These are phyloP conservation scores for Pseudogymnoascus sp. DNA, from an alignment of 2,329 filamentous ascomycete species.

Conservation along the genomic window DNA sequence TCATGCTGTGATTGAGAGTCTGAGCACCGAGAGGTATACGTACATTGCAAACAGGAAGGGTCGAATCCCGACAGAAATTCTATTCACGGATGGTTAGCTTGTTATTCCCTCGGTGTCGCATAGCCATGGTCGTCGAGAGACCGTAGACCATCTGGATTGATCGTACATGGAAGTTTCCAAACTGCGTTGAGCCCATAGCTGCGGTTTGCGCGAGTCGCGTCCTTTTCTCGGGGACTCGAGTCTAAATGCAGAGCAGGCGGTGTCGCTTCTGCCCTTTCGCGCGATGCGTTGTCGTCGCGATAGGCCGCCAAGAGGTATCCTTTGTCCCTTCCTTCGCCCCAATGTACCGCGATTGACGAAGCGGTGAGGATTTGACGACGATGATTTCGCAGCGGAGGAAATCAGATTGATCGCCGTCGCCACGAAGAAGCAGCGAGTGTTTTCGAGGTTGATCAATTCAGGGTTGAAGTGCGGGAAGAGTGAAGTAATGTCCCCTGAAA, in stretches of 20 bases:
- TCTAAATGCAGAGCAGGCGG: conserved; percentile 3
- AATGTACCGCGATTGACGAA: not conserved
- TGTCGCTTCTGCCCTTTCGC: conserved; percentile 4
- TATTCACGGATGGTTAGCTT: conserved; percentile 32
- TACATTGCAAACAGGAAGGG: conserved; percentile 79
- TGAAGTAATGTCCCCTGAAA: conserved; percentile 8
- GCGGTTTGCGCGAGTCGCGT: conserved; percentile 3
- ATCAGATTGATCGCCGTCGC: not conserved
- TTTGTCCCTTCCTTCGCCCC: not conserved
- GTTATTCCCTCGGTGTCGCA: not conserved
- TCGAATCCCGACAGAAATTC: conserved; percentile 80
- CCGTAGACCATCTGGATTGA: not conserved
- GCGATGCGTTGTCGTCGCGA: conserved; percentile 8
- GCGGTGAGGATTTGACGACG: not conserved
- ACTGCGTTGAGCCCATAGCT: conserved; percentile 46
- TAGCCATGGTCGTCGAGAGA: conserved; percentile 4
- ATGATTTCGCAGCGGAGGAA: not conserved
- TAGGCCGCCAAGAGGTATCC: conserved; percentile 3
- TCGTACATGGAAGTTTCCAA: conserved; percentile 53
- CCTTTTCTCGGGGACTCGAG: conserved; percentile 3
- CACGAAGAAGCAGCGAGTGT: not conserved
- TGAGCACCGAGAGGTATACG: conserved; percentile 31
- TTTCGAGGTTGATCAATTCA: conserved; percentile 6
- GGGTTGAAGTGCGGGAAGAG: conserved; percentile 1
- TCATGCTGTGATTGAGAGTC: not conserved